Evolutionary conservation across 768 basidiomycete genomes (phyloP).

Genomic region (Tulasnella calospora): DNA sequence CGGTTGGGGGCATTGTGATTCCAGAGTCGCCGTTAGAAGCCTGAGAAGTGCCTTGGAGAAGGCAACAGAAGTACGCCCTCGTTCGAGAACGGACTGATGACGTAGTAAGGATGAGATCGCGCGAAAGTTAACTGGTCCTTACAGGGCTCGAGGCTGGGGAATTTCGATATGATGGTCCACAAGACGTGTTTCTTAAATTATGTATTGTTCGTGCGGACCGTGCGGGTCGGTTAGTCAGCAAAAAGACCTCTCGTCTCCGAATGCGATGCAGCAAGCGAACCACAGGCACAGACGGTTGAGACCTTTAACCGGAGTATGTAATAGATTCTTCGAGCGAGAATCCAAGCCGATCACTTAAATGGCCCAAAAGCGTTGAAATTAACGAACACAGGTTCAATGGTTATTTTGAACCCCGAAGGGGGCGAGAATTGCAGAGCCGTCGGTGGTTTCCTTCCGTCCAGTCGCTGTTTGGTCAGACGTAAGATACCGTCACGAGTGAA

Average conservation of each 20-base stretch:
- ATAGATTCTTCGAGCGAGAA: no score
- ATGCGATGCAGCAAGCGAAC: no score
- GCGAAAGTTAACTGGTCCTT: background rate
- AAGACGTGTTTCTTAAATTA: no score
- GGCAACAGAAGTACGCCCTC: background rate
- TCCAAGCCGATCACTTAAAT: no score
- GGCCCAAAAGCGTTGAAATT: no score
- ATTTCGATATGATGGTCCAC: background rate
- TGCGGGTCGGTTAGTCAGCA: no score
- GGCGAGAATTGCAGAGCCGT: background rate
- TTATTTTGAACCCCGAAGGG: no score
- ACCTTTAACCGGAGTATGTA: no score
- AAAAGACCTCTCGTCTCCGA: no score
- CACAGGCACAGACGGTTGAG: no score
- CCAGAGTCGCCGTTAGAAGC: background rate
- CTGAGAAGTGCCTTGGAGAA: background rate
- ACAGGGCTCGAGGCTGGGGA: background rate
- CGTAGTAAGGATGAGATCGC: background rate
- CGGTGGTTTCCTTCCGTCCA: background rate
- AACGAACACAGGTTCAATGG: no score
- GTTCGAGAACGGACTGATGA: background rate
- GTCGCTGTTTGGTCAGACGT: background rate
- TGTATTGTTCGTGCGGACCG: no score
- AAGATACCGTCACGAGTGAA: background rate
- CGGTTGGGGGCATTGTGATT: background rate